These are phyloP conservation scores for Psilocybe cubensis DNA, from an alignment of 768 basidiomycete species.

Conservation along the genomic window DNA sequence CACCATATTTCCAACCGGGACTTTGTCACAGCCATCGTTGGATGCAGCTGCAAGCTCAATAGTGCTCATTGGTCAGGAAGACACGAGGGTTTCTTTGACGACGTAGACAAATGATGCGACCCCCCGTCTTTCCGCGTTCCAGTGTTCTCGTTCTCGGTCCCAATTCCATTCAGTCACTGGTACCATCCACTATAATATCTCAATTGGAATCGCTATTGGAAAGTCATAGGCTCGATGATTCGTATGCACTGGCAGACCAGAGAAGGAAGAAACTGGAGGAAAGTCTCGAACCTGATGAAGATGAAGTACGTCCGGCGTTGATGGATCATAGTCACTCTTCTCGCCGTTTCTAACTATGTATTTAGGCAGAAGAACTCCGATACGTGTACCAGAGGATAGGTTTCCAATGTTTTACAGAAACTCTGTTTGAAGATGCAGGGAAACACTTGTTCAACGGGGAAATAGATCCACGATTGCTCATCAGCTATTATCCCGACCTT, in stretches of 20 bases:
- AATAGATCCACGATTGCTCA: constrained; percentile 81
- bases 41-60: not conserved
- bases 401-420: constrained; percentile 77
- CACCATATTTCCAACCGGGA: not conserved
- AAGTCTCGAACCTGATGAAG: constrained; percentile 53
- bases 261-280: constrained; percentile 60
- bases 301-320: constrained; percentile 47
- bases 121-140: constrained; percentile 64
- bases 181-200: constrained; percentile 72
- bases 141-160: constrained; percentile 64
- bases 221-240: constrained; percentile 67
- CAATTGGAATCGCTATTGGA: constrained; percentile 74
- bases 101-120: constrained; percentile 19
- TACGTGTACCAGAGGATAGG: constrained; percentile 86
- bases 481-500: constrained; percentile 82
- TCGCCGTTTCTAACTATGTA: not conserved
- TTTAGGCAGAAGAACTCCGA: constrained; percentile 67
- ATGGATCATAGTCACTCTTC: not conserved
- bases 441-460: constrained; percentile 77
- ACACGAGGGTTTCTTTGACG: not conserved
- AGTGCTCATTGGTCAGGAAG: not conserved
- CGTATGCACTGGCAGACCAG: constrained; percentile 61
- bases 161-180: constrained; percentile 64
- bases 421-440: constrained; percentile 83
- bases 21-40: not conserved